phyloP scores from a whole-genome alignment of 768 basidiomycete species.

The Zangia roseola region DNA sequence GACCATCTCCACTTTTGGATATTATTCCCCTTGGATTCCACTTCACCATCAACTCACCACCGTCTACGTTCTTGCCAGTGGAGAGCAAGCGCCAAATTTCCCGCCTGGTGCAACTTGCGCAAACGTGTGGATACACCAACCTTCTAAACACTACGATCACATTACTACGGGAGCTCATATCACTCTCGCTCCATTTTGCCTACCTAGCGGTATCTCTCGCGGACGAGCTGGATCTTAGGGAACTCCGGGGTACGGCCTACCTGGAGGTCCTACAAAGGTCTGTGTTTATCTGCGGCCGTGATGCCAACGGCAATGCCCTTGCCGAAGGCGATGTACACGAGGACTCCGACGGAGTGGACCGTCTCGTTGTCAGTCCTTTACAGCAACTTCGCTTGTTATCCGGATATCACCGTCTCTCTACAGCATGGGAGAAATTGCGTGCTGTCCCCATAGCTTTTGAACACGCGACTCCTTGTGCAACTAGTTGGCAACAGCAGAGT shows the following conservation, averaged over 20 bases:
- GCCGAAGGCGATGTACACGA: constrained; percentile 34
- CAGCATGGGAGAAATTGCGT: constrained; percentile 65
- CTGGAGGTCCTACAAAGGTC: constrained; percentile 72
- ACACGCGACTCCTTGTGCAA: constrained; percentile 60
- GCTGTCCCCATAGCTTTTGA: constrained; percentile 57
- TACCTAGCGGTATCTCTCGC: constrained; percentile 72
- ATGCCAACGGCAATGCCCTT: constrained; percentile 11
- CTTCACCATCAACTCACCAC: constrained; percentile 25
- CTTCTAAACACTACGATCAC: constrained; percentile 60
- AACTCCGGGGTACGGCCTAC: constrained; percentile 64
- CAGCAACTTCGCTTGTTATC: constrained; percentile 67
- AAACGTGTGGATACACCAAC: constrained; percentile 60
- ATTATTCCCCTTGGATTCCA: constrained; percentile 35
- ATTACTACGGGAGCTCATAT: constrained; percentile 61
- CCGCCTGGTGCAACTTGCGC: constrained; percentile 64
- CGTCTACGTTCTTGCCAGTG: constrained; percentile 37
- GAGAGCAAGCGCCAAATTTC: constrained; percentile 49
- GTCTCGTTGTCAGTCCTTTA: constrained; percentile 50
- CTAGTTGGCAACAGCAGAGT: constrained; percentile 71
- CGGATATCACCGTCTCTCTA: constrained; percentile 68
- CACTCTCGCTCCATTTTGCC: constrained; percentile 59
- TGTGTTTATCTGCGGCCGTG: constrained; percentile 25
- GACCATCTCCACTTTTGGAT: constrained; percentile 51
- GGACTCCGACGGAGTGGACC: constrained; percentile 39
- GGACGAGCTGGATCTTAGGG: constrained; percentile 63